phyloP scores from a whole-genome alignment of 176 grass and related monocot species.

The Tuctoria greenei region DNA sequence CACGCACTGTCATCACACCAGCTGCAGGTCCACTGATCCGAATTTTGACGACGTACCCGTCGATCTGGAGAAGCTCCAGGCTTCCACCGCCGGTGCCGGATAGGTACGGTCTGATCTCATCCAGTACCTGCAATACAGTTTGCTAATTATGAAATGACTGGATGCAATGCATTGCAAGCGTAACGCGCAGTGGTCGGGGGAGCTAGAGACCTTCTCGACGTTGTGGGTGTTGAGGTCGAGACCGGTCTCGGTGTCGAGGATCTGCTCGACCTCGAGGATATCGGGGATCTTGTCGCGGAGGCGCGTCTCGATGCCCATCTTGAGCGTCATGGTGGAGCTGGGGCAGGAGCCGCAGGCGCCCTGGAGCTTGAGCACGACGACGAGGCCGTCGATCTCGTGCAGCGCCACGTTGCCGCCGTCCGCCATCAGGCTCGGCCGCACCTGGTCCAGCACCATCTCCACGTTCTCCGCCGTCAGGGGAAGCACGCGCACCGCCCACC shows the following conservation, averaged over 20 bases:
- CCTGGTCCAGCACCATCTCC: conserved; percentile 81
- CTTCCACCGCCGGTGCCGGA: conserved; percentile 81
- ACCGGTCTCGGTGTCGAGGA: conserved; percentile 81
- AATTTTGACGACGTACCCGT: conserved; percentile 67
- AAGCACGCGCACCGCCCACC: conserved; percentile 56
- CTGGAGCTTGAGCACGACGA: conserved; percentile 93
- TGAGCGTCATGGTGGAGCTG: conserved; percentile 96
- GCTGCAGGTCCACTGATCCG: conserved; percentile 77
- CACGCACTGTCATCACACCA: conserved; percentile 87
- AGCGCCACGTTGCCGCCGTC: conserved; percentile 90
- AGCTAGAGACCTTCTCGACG: conserved; percentile 87
- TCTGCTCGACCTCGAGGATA: conserved; percentile 84
- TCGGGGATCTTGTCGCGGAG: conserved; percentile 95
- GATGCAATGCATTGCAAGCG: neutral
- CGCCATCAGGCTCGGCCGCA: conserved; percentile 84
- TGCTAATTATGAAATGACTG: neutral
- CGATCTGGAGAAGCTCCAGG: conserved; percentile 73
- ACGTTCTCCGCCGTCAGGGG: conserved; percentile 88
- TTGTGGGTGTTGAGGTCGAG: conserved; percentile 83
- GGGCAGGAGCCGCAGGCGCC: conserved; percentile 95
- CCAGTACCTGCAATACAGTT: conserved; percentile 59
- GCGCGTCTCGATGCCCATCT: conserved; percentile 94
- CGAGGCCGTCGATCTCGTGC: conserved; percentile 90
- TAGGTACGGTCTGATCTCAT: conserved; percentile 96
- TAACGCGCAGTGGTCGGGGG: too few species aligned